phyloP scores from a whole-genome alignment of 2,329 filamentous ascomycete species.

The Microdochium bolleyi region DNA sequence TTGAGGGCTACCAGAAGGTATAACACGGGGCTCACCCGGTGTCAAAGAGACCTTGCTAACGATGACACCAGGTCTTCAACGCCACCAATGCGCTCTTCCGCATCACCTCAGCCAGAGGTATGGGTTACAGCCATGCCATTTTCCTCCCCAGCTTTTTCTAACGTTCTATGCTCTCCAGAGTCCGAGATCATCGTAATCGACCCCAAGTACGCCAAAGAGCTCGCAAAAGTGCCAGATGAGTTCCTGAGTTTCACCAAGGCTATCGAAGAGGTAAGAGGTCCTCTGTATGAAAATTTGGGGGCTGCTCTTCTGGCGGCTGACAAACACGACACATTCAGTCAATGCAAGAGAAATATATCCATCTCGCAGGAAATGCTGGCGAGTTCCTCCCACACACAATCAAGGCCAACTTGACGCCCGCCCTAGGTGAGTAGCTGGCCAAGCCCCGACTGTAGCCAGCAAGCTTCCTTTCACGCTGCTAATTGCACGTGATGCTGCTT shows the following conservation, averaged over 20 bases:
- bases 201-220: neutral
- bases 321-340: neutral
- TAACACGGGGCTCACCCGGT: too few relatives aligned
- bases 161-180: neutral
- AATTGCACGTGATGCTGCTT: neutral
- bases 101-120: neutral
- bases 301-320: neutral
- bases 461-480: too few relatives aligned
- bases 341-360: neutral
- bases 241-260: neutral
- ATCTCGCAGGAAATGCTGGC: neutral
- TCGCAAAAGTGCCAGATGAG: neutral
- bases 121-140: neutral
- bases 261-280: neutral
- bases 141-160: neutral
- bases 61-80: neutral
- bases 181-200: neutral
- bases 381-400: neutral
- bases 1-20: neutral
- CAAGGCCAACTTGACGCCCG: constrained; percentile 4
- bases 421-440: neutral
- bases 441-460: too few relatives aligned
- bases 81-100: neutral
- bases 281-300: neutral
- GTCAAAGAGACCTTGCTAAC: too few relatives aligned